Percentiles rank a stretch among this genome's conserved stretches.
Evolutionary conservation across 1,284 basidiomycete genomes (phyloP).

Genomic region (Cryptococcus maquisensis): DNA sequence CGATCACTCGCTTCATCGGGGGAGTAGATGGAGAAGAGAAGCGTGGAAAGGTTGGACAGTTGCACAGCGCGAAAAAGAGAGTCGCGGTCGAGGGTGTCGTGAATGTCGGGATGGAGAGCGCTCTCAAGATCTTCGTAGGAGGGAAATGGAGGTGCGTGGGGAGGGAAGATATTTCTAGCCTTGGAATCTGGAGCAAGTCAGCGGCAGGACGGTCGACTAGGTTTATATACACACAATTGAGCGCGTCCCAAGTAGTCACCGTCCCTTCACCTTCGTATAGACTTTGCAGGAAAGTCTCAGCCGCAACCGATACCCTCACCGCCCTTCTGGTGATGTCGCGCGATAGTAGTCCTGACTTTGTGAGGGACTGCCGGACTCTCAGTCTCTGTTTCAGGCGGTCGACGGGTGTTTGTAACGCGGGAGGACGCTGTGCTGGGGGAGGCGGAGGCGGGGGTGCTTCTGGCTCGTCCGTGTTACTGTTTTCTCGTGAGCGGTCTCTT

Average conservation of each 20-base stretch:
- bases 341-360: background rate
- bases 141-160: conserved; percentile 21
- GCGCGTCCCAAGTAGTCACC: conserved; percentile 16
- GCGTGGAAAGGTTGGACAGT: conserved; percentile 29
- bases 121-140: conserved; percentile 10
- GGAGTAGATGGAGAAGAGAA: conserved; percentile 25
- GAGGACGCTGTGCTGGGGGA: too few species aligned
- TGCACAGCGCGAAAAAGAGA: conserved; percentile 9
- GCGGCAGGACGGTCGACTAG: background rate
- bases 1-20: conserved; percentile 25
- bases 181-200: conserved; percentile 12
- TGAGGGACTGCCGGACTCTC: background rate
- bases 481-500: too few species aligned
- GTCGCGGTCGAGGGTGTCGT: conserved; percentile 5
- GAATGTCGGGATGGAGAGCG: conserved; percentile 12
- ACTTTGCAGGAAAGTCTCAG: too few species aligned
- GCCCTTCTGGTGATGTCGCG: background rate
- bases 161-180: conserved; percentile 21
- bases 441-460: too few species aligned
- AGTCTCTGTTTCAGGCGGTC: too few species aligned
- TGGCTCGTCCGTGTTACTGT: too few species aligned
- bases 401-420: too few species aligned
- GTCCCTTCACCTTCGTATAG: conserved; percentile 2
- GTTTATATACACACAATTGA: conserved; percentile 18
- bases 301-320: background rate